These are phyloP conservation scores for Aspergillus campestris DNA, from an alignment of 495 filamentous ascomycete genomes.

Conservation along the genomic window DNA sequence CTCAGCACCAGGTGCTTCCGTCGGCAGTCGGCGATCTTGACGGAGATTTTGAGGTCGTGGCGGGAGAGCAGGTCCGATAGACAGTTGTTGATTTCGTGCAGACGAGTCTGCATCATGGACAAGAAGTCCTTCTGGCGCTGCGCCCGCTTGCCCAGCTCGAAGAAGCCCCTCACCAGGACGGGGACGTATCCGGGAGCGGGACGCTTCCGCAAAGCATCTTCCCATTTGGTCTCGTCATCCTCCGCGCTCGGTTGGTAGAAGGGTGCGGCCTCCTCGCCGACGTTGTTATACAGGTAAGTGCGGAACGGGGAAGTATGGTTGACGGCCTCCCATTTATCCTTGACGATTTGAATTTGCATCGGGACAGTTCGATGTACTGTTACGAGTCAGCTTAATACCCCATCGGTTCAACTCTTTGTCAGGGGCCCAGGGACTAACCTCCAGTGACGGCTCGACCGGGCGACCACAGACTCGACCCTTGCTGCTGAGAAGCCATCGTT, in stretches of 20 bases:
- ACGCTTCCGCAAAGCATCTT: conserved; percentile 80
- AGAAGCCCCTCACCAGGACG: conserved; percentile 61
- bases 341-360: conserved; percentile 72
- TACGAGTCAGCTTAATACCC: not conserved
- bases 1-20: conserved; percentile 72
- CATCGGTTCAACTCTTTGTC: not conserved
- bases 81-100: conserved; percentile 85
- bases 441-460: conserved; percentile 40
- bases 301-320: conserved; percentile 70
- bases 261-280: conserved; percentile 66
- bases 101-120: conserved; percentile 60
- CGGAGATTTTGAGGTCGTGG: conserved; percentile 73
- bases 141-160: conserved; percentile 66
- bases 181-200: conserved; percentile 71
- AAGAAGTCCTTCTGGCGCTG: conserved; percentile 67
- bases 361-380: conserved; percentile 67
- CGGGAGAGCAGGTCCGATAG: conserved; percentile 69
- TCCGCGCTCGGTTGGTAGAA: conserved; percentile 69
- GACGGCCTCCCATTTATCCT: conserved; percentile 74
- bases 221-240: conserved; percentile 83
- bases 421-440: conserved; percentile 14
- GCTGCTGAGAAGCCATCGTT: conserved; percentile 22
- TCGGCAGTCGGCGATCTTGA: conserved; percentile 70
- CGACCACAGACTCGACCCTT: conserved; percentile 40
- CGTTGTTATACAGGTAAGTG: conserved; percentile 89